Conservation (phyloP, 352 stramenopile species). For the Globisporangium cylindrosporum region DNA sequence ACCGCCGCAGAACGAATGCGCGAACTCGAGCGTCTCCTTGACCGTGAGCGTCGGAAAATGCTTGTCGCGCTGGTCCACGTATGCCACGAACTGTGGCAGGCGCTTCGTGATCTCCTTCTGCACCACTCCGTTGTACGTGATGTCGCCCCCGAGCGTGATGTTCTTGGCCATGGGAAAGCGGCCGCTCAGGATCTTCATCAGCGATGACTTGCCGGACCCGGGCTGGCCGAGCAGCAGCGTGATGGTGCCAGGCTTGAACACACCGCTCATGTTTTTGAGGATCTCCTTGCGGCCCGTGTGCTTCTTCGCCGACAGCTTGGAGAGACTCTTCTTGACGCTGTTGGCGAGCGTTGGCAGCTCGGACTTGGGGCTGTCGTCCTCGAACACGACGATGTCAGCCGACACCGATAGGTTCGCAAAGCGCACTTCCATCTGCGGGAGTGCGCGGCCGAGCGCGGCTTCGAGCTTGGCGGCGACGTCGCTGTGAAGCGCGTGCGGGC, state of each 20-base stretch:
- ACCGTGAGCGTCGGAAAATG: slow-evolving; percentile 51
- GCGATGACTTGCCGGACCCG: slow-evolving; percentile 13
- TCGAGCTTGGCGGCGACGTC: neutral
- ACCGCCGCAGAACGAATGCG: slow-evolving; percentile 31
- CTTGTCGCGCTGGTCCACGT: slow-evolving; percentile 46
- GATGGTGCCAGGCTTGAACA: neutral
- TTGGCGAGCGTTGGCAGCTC: neutral
- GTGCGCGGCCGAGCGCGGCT: neutral
- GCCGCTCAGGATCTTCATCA: slow-evolving; percentile 22
- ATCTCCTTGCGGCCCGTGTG: neutral
- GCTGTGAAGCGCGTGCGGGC: no score
- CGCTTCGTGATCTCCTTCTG: neutral
- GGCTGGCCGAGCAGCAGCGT: neutral
- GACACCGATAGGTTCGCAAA: neutral
- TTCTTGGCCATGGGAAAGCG: slow-evolving; percentile 14
- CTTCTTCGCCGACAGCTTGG: no score
- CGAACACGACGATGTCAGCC: neutral
- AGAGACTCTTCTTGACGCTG: neutral
- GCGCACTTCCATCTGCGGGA: neutral
- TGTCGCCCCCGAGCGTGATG: slow-evolving; percentile 8
- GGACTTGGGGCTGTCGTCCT: neutral
- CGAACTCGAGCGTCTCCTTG: slow-evolving; percentile 51
- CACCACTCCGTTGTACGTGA: slow-evolving; percentile 19
- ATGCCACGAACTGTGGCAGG: slow-evolving; percentile 43
- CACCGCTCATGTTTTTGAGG: neutral